Evolutionary conservation across 345 rosid genomes (phyloP).

Genomic region (Geranium rotundifolium): DNA sequence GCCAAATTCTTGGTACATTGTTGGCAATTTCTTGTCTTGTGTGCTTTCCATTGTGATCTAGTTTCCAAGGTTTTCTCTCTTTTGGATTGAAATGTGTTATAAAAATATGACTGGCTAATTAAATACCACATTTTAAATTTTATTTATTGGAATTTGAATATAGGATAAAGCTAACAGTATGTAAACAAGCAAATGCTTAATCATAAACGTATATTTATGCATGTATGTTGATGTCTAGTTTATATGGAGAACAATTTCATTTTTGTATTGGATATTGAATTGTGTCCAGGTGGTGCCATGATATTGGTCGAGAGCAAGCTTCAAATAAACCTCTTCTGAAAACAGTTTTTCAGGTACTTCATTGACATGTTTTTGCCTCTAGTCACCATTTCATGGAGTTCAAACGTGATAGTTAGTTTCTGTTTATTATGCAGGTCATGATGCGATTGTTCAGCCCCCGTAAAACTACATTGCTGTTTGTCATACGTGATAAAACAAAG

Average conservation of each 20-base stretch:
- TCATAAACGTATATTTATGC: background rate
- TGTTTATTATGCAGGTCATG: conserved; percentile 17
- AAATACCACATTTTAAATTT: background rate
- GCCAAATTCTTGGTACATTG: background rate
- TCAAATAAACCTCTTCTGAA: conserved; percentile 27
- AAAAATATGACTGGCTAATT: background rate
- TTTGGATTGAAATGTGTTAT: background rate
- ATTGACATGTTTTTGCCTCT: background rate
- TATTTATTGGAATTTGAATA: background rate
- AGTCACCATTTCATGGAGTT: background rate
- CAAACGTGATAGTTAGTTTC: background rate
- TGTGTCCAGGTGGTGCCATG: conserved; percentile 64
- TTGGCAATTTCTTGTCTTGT: background rate
- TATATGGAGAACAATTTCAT: conserved; percentile 9
- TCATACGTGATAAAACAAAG: conserved; percentile 27
- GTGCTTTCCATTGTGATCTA: background rate
- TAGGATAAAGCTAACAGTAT: too few relatives aligned
- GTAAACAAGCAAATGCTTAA: background rate
- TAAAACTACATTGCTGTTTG: conserved; percentile 21
- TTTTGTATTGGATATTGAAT: conserved; percentile 6
- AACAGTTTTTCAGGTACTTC: conserved; percentile 22
- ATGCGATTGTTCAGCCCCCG: conserved; percentile 26
- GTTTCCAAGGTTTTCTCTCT: too few relatives aligned
- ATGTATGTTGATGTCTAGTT: background rate
- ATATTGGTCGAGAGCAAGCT: conserved; percentile 28